Percentiles rank a stretch among this genome's conserved stretches.
phyloP scores from a whole-genome alignment of 176 grass and related monocot species.

The Aegilops bicornis region DNA sequence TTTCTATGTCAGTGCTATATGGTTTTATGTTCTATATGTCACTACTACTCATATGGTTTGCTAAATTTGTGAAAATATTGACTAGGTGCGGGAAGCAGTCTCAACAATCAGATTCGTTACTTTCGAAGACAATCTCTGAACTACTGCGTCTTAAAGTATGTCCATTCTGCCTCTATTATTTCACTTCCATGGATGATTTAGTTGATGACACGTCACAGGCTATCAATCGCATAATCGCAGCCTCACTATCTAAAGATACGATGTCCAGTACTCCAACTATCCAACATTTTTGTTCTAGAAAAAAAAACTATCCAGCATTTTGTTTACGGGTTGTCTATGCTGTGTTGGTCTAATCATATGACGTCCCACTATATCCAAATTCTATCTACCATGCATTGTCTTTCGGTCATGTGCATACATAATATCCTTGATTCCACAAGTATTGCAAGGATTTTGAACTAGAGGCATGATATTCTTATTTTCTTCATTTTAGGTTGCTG shows the following conservation, averaged over 20 bases:
- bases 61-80: conserved; percentile 37
- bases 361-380: neutral
- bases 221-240: neutral
- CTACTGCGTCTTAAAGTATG: conserved; percentile 72
- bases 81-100: conserved; percentile 43
- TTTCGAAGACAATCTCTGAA: conserved; percentile 46
- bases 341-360: conserved; percentile 21
- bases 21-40: neutral
- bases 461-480: conserved; percentile 16
- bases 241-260: neutral
- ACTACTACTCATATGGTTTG: neutral
- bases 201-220: neutral
- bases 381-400: conserved; percentile 5
- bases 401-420: conserved; percentile 13
- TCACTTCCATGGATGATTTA: conserved; percentile 21
- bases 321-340: conserved; percentile 2
- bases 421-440: neutral
- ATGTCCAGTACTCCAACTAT: neutral
- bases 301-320: conserved; percentile 11
- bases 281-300: conserved; percentile 6
- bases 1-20: conserved; percentile 15
- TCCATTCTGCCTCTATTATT: conserved; percentile 7
- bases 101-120: conserved; percentile 46
- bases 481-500: conserved; percentile 59
- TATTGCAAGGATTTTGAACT: conserved; percentile 10